A percentile compares a stretch with the other conserved stretches of the same genome.
These are phyloP conservation scores for Kazachstania sp. DNA, from an alignment of 1,139 yeast species.

Conservation along the genomic window DNA sequence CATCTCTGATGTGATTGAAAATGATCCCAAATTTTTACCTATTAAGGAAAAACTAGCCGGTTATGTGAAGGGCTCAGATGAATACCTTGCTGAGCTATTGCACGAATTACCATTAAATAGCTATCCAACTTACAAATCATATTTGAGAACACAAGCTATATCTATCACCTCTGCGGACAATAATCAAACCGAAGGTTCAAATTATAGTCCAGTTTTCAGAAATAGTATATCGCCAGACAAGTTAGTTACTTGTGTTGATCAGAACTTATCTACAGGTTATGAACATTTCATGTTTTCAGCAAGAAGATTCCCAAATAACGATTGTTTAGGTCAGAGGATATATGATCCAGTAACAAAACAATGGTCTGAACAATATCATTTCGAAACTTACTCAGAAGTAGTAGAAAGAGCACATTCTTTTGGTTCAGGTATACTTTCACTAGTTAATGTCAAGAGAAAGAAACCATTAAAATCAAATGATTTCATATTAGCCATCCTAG, in stretches of 20 bases:
- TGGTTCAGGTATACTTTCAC: slow-evolving; percentile 57
- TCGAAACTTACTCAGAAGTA: slow-evolving; percentile 39
- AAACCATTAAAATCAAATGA: slow-evolving; percentile 30
- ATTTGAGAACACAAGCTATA: slow-evolving; percentile 29
- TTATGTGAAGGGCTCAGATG: slow-evolving; percentile 21
- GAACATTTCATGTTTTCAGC: slow-evolving; percentile 41
- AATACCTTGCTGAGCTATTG: slow-evolving; percentile 19
- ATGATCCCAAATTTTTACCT: slow-evolving; percentile 13
- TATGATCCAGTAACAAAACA: slow-evolving; percentile 37
- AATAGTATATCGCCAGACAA: slow-evolving; percentile 35
- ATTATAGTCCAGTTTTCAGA: slow-evolving; percentile 49
- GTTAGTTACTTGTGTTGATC: slow-evolving; percentile 42
- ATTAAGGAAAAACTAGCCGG: slow-evolving; percentile 15
- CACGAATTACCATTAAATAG: slow-evolving; percentile 22
- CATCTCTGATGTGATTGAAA: slow-evolving; percentile 8
- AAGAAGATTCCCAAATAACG: slow-evolving; percentile 32
- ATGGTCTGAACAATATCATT: slow-evolving; percentile 40
- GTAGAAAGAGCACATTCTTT: slow-evolving; percentile 40
- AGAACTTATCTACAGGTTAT: slow-evolving; percentile 43
- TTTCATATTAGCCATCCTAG: slow-evolving; percentile 47
- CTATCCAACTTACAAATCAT: slow-evolving; percentile 17
- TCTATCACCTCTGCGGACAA: slow-evolving; percentile 33
- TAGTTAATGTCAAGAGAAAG: slow-evolving; percentile 37
- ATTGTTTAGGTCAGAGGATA: slow-evolving; percentile 47
- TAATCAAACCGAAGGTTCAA: slow-evolving; percentile 35